A percentile compares a stretch with the other conserved stretches of the same genome.
Conservation (phyloP, 2,329 filamentous ascomycete species). For the Phialophora chinensis region DNA sequence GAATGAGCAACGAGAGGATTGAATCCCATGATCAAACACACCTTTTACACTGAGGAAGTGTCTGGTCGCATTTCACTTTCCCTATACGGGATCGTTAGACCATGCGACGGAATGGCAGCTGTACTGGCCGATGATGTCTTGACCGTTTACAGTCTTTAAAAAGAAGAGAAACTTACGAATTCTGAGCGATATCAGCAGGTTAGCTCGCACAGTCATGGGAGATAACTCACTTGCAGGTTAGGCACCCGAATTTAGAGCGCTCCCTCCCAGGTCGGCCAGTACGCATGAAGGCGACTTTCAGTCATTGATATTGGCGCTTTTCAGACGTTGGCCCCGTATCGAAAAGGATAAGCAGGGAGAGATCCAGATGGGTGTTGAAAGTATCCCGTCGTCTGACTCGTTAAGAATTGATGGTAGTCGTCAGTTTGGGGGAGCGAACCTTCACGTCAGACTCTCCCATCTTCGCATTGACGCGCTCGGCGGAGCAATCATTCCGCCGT, state of each 20-base stretch:
- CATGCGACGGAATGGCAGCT: background rate
- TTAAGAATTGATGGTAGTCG: background rate
- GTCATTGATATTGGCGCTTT: constrained; percentile 5
- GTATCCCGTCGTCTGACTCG: background rate
- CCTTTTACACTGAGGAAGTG: constrained; percentile 38
- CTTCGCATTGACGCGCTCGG: background rate
- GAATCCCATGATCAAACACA: constrained; percentile 24
- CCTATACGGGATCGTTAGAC: constrained; percentile 34
- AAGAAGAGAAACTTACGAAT: constrained; percentile 8
- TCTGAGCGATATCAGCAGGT: constrained; percentile 3
- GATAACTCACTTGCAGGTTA: constrained; percentile 37
- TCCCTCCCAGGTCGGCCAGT: constrained; percentile 20
- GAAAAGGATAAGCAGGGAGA: background rate
- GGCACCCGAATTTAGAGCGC: constrained; percentile 35
- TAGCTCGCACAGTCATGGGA: background rate
- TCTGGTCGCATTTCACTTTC: constrained; percentile 43
- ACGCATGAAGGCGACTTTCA: constrained; percentile 13
- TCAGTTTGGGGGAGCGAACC: background rate
- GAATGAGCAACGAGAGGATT: background rate
- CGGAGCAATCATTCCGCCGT: background rate
- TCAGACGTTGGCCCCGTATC: background rate
- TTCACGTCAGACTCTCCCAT: constrained; percentile 7
- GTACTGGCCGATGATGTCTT: background rate
- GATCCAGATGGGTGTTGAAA: background rate
- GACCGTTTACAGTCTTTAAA: background rate